phyloP scores from a whole-genome alignment of 2,329 filamentous ascomycete genomes.

The Colletotrichum sidae region DNA sequence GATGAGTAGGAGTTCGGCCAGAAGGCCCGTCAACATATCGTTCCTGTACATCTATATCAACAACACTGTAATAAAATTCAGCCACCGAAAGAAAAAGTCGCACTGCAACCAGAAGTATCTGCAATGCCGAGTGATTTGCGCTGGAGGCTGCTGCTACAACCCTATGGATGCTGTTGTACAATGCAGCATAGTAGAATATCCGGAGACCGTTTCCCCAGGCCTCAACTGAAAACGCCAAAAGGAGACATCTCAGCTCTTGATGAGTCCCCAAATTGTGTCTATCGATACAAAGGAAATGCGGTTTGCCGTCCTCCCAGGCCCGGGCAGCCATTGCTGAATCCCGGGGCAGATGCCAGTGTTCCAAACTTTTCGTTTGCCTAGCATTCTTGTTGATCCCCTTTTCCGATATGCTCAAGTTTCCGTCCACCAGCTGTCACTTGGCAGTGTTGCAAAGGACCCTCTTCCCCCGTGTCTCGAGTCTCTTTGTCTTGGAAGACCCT shows the following conservation, averaged over 20 bases:
- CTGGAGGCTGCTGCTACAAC: not conserved
- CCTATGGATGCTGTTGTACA: slow-evolving; percentile 18
- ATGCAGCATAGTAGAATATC: slow-evolving; percentile 10
- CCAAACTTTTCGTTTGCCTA: slow-evolving; percentile 11
- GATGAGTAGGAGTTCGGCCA: not conserved
- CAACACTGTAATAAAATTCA: not conserved
- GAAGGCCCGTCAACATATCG: too few relatives aligned
- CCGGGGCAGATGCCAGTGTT: slow-evolving; percentile 28
- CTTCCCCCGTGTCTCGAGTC: slow-evolving; percentile 16
- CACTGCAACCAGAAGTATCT: not conserved
- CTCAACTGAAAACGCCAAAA: slow-evolving; percentile 32
- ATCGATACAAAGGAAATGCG: slow-evolving; percentile 41
- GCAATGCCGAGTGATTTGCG: slow-evolving; percentile 4
- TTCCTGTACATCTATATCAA: too few relatives aligned
- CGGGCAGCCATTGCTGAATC: slow-evolving; percentile 25
- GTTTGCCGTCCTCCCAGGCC: slow-evolving; percentile 16
- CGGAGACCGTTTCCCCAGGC: slow-evolving; percentile 1
- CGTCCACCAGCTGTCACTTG: not conserved
- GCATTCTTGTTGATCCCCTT: not conserved
- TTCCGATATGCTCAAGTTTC: slow-evolving; percentile 4
- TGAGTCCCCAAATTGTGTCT: slow-evolving; percentile 50
- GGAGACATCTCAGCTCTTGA: slow-evolving; percentile 71
- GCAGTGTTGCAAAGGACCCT: not conserved
- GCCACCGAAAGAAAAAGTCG: not conserved
- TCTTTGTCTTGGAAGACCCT: slow-evolving; percentile 13